Percentiles rank a stretch among this genome's conserved stretches.
Evolutionary conservation across 129 eudicot species (phyloP).

Genomic region (sunflower (Helianthus annuus)): HanXRQr2.0-SUNRISE NC_035441.2:135106951-135107450

Average conservation of each 20-base stretch:
- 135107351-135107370: too few species aligned
- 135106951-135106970: conserved; percentile 9
- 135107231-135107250: too few species aligned
- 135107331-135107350: too few species aligned
- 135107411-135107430: too few species aligned
- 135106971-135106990: not conserved
- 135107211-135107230: not conserved
- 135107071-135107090: conserved; percentile 30
- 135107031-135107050: conserved; percentile 37
- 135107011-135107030: conserved; percentile 40
- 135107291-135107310: too few species aligned
- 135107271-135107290: too few species aligned
- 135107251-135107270: too few species aligned
- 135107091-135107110: conserved; percentile 71
- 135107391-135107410: too few species aligned
- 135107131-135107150: conserved; percentile 55
- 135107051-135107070: conserved; percentile 16
- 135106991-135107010: conserved; percentile 10
- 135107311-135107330: too few species aligned
- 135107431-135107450: too few species aligned
- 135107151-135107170: conserved; percentile 97
- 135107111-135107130: conserved; percentile 73
- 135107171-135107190: conserved; percentile 89
- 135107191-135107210: conserved; percentile 19
- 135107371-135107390: too few species aligned